Evolutionary conservation across 2,329 filamentous ascomycete genomes (phyloP), one percentile per base, ranked within the genome.

Genomic region (Aspergillus texensis): DNA sequence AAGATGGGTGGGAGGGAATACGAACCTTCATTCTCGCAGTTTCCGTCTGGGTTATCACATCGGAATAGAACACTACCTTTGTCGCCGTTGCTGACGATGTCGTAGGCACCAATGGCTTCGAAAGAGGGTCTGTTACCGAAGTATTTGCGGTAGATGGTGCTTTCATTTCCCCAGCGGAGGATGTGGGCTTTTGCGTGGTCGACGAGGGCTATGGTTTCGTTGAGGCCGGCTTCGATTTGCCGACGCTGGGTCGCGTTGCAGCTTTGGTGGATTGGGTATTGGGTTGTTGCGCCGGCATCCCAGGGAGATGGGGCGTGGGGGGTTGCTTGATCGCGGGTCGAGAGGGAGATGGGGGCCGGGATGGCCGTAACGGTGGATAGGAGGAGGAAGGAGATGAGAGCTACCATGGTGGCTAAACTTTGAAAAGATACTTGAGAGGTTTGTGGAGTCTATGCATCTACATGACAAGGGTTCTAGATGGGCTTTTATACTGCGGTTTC

Each of bases 11-110:
- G 43, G n/a, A n/a, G 80, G 30, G 1, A 36, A 16, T n/a, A 16
- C 79, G 72, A 30, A 83, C 80, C 70, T 81, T 83, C 12, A 72
- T 82, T 6, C 67, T 62, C 77, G 69, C 89, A 91, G 78, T 91
- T 91, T 24, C 82, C 78, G 68, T 91, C 89, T 0, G 86, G 83
- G 67, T 91, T 86, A 64, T 92, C 89, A 68, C 89, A 91, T 24
- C 89, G 85, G 80, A 91, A 91, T 21, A 87, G 72, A 53, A 89
- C 80, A 30, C 79, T 82, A 0, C 78, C 78, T 70, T 86, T 86
- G 75, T 90, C 84, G 1, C 83, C 87, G 50, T 82, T 81, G 68
- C 86, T 79, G 36, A 91, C 79, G 62, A 85, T 83, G 59, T 89
- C 85, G 67, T 83, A 89, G 81, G 86, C 88, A 5, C 89, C 89